Conservation (phyloP, 345 rosid genomes). For the Ailanthus altissimus region DNA sequence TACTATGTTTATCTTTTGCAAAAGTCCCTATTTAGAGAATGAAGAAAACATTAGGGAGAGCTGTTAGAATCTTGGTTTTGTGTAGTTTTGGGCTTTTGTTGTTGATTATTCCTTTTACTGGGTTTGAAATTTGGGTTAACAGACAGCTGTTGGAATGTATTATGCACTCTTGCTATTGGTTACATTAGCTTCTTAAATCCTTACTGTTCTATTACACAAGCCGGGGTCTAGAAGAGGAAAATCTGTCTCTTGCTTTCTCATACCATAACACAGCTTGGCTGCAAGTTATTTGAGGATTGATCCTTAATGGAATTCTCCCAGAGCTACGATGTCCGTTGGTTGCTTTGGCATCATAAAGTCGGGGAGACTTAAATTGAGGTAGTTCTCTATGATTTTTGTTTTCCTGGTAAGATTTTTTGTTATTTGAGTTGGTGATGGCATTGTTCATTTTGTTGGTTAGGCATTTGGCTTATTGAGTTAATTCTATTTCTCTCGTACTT, state of each 20-base stretch:
- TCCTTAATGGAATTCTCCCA: constrained; percentile 24
- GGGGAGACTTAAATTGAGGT: constrained; percentile 42
- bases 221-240: constrained; percentile 27
- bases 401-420: constrained; percentile 3
- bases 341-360: constrained; percentile 32
- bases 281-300: constrained; percentile 31
- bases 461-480: constrained; percentile 14
- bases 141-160: constrained; percentile 39
- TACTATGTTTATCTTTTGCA: constrained; percentile 37
- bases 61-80: constrained; percentile 35
- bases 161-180: constrained; percentile 31
- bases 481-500: constrained; percentile 5
- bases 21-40: constrained; percentile 34
- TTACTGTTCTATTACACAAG: constrained; percentile 23
- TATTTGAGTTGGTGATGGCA: neutral
- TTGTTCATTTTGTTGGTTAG: constrained; percentile 23
- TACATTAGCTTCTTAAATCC: constrained; percentile 28
- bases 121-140: constrained; percentile 43
- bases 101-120: constrained; percentile 40
- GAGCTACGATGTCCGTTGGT: constrained; percentile 36
- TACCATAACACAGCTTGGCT: constrained; percentile 29
- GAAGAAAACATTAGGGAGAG: constrained; percentile 31
- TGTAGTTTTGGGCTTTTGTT: constrained; percentile 44
- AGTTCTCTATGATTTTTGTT: constrained; percentile 28
- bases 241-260: constrained; percentile 24